phyloP scores from a whole-genome alignment of 2,329 filamentous ascomycete species.

The Xylaria arbuscula region DNA sequence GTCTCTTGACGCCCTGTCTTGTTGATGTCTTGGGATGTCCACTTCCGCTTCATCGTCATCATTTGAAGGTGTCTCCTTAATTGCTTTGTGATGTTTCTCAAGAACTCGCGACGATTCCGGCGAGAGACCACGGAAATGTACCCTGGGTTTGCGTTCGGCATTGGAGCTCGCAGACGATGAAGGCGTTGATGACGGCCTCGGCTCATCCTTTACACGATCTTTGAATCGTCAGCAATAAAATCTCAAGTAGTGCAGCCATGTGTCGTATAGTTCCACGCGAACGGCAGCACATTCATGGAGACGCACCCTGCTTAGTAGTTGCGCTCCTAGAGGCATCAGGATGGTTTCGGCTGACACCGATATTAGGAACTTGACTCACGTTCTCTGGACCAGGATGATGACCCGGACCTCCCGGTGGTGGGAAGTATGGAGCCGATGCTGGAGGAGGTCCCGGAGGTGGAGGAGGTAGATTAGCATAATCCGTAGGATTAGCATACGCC shows the following conservation, averaged over 20 bases:
- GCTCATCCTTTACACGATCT: conserved; percentile 35
- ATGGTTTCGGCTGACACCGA: conserved; percentile 45
- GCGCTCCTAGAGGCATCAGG: conserved; percentile 45
- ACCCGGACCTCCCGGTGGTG: conserved; percentile 40
- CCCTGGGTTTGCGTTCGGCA: conserved; percentile 38
- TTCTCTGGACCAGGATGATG: conserved; percentile 49
- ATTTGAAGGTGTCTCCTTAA: conserved; percentile 28
- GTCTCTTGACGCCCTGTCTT: background rate
- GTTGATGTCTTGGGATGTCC: background rate
- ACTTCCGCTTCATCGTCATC: conserved; percentile 22
- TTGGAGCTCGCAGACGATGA: conserved; percentile 11
- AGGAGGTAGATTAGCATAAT: conserved; percentile 44
- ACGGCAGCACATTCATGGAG: conserved; percentile 45
- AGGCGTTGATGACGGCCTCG: conserved; percentile 5
- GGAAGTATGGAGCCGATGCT: conserved; percentile 37
- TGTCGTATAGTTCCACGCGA: conserved; percentile 12
- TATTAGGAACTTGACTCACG: conserved; percentile 49
- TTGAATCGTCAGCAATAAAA: conserved; percentile 18
- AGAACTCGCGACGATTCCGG: conserved; percentile 49
- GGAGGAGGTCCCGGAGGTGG: conserved; percentile 46
- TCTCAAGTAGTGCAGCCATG: background rate
- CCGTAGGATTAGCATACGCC: conserved; percentile 47
- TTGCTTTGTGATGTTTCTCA: conserved; percentile 41
- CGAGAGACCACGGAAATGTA: conserved; percentile 48
- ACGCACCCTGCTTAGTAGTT: conserved; percentile 51